Evolutionary conservation across 352 stramenopile species (phyloP), one percentile per base, ranked within the genome.

Genomic region (Halophytophthora polymorphica): DNA sequence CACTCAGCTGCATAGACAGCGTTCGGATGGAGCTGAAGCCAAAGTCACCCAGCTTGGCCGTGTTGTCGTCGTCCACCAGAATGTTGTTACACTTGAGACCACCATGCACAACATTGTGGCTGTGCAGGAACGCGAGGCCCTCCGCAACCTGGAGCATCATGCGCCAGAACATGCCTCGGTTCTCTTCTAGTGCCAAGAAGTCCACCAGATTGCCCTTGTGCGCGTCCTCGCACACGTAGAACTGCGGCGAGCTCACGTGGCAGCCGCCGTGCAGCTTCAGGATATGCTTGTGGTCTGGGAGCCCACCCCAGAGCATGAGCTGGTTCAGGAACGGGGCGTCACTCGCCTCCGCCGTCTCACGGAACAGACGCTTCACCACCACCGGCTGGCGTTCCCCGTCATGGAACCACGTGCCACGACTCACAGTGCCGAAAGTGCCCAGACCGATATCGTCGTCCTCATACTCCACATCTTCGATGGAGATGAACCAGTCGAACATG

Each of bases 101-200:
- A 14, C 48, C 36, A 2, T 54, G 48, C 5, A 57, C 33, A 21
- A 50, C 17, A 15, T 55, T 54, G 10, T 55, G 40, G 25, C 69
- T 45, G 51, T 84, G 73, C 8, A 84, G 60, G 25, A 64, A 64
- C 15, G 65, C 25, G 0, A 84, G 46, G 0, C 73, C 69, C 19
- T 77, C 3, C 14, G 33, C 40, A 1, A 48, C 44, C 11, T 58
- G 31, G 7, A 31, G 7, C 17, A 64, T 59, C 18, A 59, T 15
- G 8, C 29, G 29, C 49, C 48, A 64, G 4, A 57, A 45, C 0
- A 33, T 15, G 7, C n/a, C 19, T 7, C 15, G 33, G 21, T 62
- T 51, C 2, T 23, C 5, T 5, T 42, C 43, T 0, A 31, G 0
- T 2, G 22, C 28, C 21, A 62, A 37, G 18, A 45, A 60, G 11